phyloP scores from a whole-genome alignment of 495 filamentous ascomycete genomes.

The Annulohypoxylon bovei region DNA sequence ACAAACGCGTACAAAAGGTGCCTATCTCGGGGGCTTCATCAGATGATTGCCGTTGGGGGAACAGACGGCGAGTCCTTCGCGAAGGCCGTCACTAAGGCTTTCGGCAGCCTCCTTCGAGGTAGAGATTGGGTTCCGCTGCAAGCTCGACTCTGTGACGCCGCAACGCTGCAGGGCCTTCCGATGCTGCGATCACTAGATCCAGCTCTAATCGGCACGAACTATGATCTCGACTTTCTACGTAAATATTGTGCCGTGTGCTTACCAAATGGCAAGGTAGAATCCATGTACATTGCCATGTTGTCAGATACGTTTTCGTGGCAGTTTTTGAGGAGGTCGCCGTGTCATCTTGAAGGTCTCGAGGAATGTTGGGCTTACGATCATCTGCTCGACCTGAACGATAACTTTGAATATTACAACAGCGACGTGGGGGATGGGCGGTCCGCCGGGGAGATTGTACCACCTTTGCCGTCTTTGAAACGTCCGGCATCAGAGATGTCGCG shows the following conservation, averaged over 20 bases:
- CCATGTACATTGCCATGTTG: constrained; percentile 65
- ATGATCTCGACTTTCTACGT: constrained; percentile 60
- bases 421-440: constrained; percentile 55
- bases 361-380: constrained; percentile 60
- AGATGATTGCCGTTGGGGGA: constrained; percentile 60
- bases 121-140: constrained; percentile 64
- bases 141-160: constrained; percentile 65
- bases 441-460: constrained; percentile 58
- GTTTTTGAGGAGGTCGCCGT: constrained; percentile 53
- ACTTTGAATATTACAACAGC: constrained; percentile 49
- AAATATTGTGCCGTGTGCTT: constrained; percentile 61
- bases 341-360: constrained; percentile 61
- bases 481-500: constrained; percentile 59
- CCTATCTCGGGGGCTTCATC: constrained; percentile 65
- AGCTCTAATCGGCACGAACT: constrained; percentile 48
- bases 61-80: constrained; percentile 59
- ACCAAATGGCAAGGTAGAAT: constrained; percentile 61
- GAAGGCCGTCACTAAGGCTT: constrained; percentile 58
- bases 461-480: constrained; percentile 57
- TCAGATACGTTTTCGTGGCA: constrained; percentile 59
- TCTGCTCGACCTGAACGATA: constrained; percentile 54
- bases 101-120: constrained; percentile 58
- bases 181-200: constrained; percentile 63
- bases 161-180: constrained; percentile 62
- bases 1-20: constrained; percentile 67